A percentile compares a stretch with the other conserved stretches of the same genome.
Conservation (phyloP, 2,329 filamentous ascomycete species). For the Diaporthe aspalathi region DNA sequence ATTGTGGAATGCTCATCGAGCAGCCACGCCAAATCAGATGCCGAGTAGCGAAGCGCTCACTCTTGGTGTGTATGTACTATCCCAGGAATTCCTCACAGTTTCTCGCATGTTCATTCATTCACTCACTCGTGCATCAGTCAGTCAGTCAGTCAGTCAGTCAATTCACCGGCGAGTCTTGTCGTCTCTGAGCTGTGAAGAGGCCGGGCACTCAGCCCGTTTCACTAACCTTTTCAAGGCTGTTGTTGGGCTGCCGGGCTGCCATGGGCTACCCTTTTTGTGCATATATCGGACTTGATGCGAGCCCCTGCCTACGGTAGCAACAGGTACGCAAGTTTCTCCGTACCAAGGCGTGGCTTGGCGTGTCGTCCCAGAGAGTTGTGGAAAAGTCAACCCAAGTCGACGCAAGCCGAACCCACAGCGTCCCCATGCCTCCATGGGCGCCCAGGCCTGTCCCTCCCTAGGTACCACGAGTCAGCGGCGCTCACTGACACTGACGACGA, state of each 20-base stretch:
- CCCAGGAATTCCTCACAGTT: background rate
- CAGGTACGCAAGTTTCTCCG: constrained; percentile 17
- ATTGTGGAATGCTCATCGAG: constrained; percentile 32
- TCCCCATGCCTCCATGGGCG: background rate
- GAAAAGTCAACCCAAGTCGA: constrained; percentile 24
- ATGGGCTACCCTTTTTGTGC: background rate
- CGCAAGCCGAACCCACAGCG: constrained; percentile 28
- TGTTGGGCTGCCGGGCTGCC: background rate
- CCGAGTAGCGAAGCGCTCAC: constrained; percentile 6
- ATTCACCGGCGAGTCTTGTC: background rate
- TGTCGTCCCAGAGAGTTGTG: constrained; percentile 12
- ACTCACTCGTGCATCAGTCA: background rate
- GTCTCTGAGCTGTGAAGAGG: background rate
- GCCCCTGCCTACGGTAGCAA: constrained; percentile 21
- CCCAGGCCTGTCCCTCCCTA: constrained; percentile 24
- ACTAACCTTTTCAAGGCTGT: background rate
- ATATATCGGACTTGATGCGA: constrained; percentile 18
- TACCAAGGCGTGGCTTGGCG: constrained; percentile 23
- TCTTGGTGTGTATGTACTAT: background rate
- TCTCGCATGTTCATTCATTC: background rate
- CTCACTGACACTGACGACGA: constrained; percentile 1
- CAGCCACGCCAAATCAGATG: constrained; percentile 20
- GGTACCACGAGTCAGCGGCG: constrained; percentile 19
- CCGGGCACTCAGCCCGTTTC: background rate
- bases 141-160: background rate